phyloP scores from a whole-genome alignment of 495 filamentous ascomycete species.

The Neurospora cerealis region DNA sequence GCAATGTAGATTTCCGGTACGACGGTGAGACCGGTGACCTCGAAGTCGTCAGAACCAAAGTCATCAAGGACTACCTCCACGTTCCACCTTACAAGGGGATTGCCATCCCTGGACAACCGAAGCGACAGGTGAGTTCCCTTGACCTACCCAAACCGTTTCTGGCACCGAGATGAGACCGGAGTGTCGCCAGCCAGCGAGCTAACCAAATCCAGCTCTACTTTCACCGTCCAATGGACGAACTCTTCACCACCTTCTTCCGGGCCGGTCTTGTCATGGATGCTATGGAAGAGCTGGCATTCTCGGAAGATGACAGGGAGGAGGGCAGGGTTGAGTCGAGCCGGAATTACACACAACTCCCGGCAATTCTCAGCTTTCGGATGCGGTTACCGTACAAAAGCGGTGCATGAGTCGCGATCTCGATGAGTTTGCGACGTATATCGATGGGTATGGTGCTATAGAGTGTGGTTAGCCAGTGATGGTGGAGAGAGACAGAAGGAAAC shows the following conservation, averaged over 20 bases:
- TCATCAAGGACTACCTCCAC: slow-evolving; percentile 25
- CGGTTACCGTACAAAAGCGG: not conserved
- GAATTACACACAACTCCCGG: slow-evolving; percentile 30
- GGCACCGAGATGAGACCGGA: not conserved
- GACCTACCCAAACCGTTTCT: not conserved
- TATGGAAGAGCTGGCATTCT: slow-evolving; percentile 32
- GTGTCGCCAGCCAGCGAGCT: not conserved
- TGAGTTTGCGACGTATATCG: not conserved
- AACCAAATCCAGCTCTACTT: slow-evolving; percentile 23
- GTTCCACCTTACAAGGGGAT: slow-evolving; percentile 26
- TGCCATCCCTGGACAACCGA: slow-evolving; percentile 20
- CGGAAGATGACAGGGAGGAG: slow-evolving; percentile 9
- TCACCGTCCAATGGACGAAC: slow-evolving; percentile 31
- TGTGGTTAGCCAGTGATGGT: not conserved
- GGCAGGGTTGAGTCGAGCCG: slow-evolving; percentile 15
- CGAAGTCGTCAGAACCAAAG: slow-evolving; percentile 15
- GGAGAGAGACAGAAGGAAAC: not conserved
- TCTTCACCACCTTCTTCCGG: slow-evolving; percentile 29
- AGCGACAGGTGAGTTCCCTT: slow-evolving; percentile 17
- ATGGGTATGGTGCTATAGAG: not conserved
- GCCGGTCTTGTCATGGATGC: slow-evolving; percentile 29
- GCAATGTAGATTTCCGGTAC: slow-evolving; percentile 18
- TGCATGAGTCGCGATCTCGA: not conserved
- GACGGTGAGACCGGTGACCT: slow-evolving; percentile 14
- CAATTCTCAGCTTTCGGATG: slow-evolving; percentile 27